These are phyloP conservation scores for Monascus purpureus DNA, from an alignment of 495 filamentous ascomycete genomes.

Conservation along the genomic window DNA sequence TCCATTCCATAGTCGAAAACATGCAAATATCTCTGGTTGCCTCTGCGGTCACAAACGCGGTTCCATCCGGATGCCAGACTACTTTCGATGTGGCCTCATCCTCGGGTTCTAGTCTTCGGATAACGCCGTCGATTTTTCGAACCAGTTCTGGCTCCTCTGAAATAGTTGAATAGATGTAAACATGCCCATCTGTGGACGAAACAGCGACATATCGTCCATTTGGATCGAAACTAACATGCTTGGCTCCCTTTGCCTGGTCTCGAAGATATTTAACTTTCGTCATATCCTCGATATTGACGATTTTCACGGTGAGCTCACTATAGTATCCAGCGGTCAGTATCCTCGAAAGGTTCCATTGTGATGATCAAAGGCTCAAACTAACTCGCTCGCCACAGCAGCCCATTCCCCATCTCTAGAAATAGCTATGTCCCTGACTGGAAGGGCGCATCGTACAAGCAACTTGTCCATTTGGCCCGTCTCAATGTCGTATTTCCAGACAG, in stretches of 20 bases:
- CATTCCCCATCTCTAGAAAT: constrained; percentile 73
- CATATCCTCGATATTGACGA: constrained; percentile 72
- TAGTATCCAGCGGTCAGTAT: constrained; percentile 2
- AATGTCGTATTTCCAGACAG: constrained; percentile 75
- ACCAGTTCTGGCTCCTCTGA: constrained; percentile 69
- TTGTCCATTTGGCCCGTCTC: constrained; percentile 60
- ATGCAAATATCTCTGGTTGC: constrained; percentile 75
- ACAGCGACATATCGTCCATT: constrained; percentile 62
- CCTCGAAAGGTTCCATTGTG: too few species aligned
- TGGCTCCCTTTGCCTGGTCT: constrained; percentile 69
- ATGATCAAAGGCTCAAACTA: too few species aligned
- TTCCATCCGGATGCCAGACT: constrained; percentile 89
- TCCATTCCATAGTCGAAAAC: constrained; percentile 74
- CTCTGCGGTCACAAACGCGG: constrained; percentile 77
- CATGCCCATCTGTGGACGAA: constrained; percentile 72
- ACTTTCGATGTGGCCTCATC: constrained; percentile 61
- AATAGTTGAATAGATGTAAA: constrained; percentile 79
- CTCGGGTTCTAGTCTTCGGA: constrained; percentile 63
- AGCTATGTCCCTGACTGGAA: constrained; percentile 75
- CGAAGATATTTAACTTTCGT: constrained; percentile 57
- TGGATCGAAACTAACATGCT: constrained; percentile 81
- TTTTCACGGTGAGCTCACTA: constrained; percentile 73
- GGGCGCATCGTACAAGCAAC: constrained; percentile 64
- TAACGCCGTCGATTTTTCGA: constrained; percentile 72
- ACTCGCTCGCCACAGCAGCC: constrained; percentile 94